phyloP scores from a whole-genome alignment of 805 yeast genomes.

The Candida ficus region DNA sequence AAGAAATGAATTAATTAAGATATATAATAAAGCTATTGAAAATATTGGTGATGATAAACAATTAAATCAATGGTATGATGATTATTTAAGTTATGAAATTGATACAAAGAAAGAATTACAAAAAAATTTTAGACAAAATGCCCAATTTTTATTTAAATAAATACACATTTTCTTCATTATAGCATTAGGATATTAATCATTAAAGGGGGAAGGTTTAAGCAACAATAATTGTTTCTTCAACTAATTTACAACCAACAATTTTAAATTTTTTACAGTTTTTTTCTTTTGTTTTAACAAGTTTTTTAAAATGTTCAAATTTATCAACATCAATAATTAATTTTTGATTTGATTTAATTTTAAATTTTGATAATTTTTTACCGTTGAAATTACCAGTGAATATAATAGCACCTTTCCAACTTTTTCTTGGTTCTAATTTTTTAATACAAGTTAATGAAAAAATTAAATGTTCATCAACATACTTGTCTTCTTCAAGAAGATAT shows the following conservation, averaged over 20 bases:
- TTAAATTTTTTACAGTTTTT: constrained; percentile 1
- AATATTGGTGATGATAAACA: not conserved
- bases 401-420: constrained; percentile 4
- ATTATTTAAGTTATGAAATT: not conserved
- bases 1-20: not conserved
- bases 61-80: constrained; percentile 1
- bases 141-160: not conserved
- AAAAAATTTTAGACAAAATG: not conserved
- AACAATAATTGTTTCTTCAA: constrained; percentile 2
- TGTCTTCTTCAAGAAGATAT: not conserved
- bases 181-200: too few species aligned
- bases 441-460: constrained; percentile 9
- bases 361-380: not conserved
- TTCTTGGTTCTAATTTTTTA: constrained; percentile 4
- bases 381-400: constrained; percentile 3
- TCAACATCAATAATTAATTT: constrained; percentile 2
- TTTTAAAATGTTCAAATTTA: constrained; percentile 3
- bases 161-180: not conserved
- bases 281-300: not conserved
- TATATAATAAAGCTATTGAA: constrained; percentile 1
- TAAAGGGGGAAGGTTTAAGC: too few species aligned
- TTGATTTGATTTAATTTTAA: not conserved
- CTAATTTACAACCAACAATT: not conserved
- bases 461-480: constrained; percentile 5
- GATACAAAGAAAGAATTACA: not conserved